Evolutionary conservation across 805 yeast species (phyloP).

Genomic region (Suhomyces canberraensis): DNA sequence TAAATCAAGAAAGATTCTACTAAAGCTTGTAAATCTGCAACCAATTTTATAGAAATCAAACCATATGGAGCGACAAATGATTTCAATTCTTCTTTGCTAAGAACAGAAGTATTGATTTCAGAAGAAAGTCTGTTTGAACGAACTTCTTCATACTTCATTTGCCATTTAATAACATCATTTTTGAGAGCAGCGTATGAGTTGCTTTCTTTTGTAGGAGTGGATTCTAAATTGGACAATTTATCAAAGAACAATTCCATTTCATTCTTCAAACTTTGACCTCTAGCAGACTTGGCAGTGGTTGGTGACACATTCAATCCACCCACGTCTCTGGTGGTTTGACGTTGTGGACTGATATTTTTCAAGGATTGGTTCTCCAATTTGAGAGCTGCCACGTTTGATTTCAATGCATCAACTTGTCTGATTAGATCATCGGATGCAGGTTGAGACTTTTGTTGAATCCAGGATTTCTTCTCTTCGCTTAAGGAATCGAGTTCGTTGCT

Average conservation of each 20-base stretch:
- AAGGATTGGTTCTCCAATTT: constrained; percentile 38
- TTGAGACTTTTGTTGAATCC: constrained; percentile 4
- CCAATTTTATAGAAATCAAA: constrained; percentile 41
- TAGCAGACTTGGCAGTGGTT: neutral
- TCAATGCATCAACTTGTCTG: constrained; percentile 28
- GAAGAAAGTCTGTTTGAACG: constrained; percentile 30
- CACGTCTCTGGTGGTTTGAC: neutral
- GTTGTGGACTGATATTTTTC: constrained; percentile 18
- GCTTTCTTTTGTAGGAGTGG: constrained; percentile 11
- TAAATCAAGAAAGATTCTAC: constrained; percentile 44
- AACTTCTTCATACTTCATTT: constrained; percentile 47
- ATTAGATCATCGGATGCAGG: constrained; percentile 1
- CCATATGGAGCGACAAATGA: constrained; percentile 39
- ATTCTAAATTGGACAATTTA: constrained; percentile 26
- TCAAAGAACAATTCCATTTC: constrained; percentile 25
- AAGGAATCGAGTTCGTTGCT: constrained; percentile 18
- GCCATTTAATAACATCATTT: constrained; percentile 45
- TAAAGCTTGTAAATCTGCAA: constrained; percentile 45
- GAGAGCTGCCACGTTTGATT: constrained; percentile 30
- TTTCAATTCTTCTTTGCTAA: constrained; percentile 23
- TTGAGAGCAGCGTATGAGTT: constrained; percentile 14
- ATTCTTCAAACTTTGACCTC: constrained; percentile 8
- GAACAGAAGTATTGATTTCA: constrained; percentile 16
- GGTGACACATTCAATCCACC: neutral
- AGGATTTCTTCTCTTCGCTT: constrained; percentile 13